Evolutionary conservation across 2,329 filamentous ascomycete species (phyloP).

Genomic region (Alternaria atra): DNA sequence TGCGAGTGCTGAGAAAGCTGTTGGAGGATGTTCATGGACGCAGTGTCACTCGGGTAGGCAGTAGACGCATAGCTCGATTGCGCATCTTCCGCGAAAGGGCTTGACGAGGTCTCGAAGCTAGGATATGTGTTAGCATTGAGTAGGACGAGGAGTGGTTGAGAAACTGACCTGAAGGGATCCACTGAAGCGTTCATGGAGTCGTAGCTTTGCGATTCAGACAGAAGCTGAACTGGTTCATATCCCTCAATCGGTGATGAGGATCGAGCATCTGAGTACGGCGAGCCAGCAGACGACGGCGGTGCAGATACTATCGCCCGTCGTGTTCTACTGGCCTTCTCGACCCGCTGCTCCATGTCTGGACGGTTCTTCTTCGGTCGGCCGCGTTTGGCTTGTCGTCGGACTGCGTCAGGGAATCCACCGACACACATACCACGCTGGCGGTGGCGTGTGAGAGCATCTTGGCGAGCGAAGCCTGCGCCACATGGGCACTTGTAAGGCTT

Average conservation of each 20-base stretch:
- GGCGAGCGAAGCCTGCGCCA: slow-evolving; percentile 91
- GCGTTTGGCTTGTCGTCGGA: slow-evolving; percentile 72
- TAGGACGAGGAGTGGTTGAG: not conserved
- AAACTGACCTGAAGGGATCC: slow-evolving; percentile 43
- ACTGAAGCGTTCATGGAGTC: slow-evolving; percentile 37
- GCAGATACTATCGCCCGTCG: slow-evolving; percentile 52
- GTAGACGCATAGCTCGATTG: slow-evolving; percentile 41
- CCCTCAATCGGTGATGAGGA: slow-evolving; percentile 41
- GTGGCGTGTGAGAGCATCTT: slow-evolving; percentile 93
- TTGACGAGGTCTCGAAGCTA: slow-evolving; percentile 45
- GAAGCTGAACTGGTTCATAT: slow-evolving; percentile 32
- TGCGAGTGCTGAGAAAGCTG: slow-evolving; percentile 47
- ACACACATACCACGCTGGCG: slow-evolving; percentile 96
- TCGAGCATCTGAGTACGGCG: slow-evolving; percentile 42
- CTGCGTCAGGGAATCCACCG: slow-evolving; percentile 86
- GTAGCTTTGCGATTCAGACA: slow-evolving; percentile 39
- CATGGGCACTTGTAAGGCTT: slow-evolving; percentile 96
- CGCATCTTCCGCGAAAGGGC: slow-evolving; percentile 38
- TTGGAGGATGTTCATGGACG: slow-evolving; percentile 47
- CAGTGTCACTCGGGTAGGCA: slow-evolving; percentile 40
- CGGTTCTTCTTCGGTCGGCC: slow-evolving; percentile 70
- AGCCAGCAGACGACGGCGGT: slow-evolving; percentile 47
- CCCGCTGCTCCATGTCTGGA: slow-evolving; percentile 66
- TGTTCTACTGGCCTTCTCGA: slow-evolving; percentile 65
- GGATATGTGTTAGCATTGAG: slow-evolving; percentile 23